Evolutionary conservation across 2,329 filamentous ascomycete species (phyloP), one percentile per base, ranked within the genome.

Genomic region (Dendryphion nanum): DNA sequence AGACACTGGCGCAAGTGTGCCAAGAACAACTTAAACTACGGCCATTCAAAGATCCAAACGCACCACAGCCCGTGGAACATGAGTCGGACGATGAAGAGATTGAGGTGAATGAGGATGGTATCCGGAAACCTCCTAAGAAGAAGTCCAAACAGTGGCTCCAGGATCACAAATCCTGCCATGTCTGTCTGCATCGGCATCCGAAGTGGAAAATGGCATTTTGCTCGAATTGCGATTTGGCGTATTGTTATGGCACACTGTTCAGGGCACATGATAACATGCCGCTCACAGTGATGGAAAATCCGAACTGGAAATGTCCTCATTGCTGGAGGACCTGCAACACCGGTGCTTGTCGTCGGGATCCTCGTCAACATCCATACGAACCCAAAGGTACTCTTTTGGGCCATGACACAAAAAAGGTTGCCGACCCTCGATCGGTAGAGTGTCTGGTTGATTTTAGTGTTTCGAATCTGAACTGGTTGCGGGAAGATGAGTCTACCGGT

Each of bases 181-280:
- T 94, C 6, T 96, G 91, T 65, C 81, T 79, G 41, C 80, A 87
- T 57, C 79, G 82, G 30, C 88, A 96, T 54, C 83, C 86, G 35
- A 81, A 76, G 15, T 96, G 94, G 79, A 90, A 89, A 55, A 80
- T 95, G 45, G 88, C 88, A 2, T 78, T 81, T 35, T 98, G 93
- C 65, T 82, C 81, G 0, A 78, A 76, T 6, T 97, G 93, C 56
- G 74, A 77, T 10, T 75, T 86, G 38, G 81, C 79, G 1, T 98
- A 94, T 61, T 97, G 93, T 63, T 98, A 94, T 58, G 91, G 91
- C n/a, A 85, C 85, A 13, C 74, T 98, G 2, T 97, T 89, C 67
- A 78, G 93, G 38, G 90, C 88, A 1, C 95, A 95, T 57, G 91
- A 97, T 61, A 79, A 89, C 61, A 85, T 89, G 78, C 93, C 93